phyloP scores from a whole-genome alignment of 495 filamentous ascomycete species.

The Jackrogersella minutella region DNA sequence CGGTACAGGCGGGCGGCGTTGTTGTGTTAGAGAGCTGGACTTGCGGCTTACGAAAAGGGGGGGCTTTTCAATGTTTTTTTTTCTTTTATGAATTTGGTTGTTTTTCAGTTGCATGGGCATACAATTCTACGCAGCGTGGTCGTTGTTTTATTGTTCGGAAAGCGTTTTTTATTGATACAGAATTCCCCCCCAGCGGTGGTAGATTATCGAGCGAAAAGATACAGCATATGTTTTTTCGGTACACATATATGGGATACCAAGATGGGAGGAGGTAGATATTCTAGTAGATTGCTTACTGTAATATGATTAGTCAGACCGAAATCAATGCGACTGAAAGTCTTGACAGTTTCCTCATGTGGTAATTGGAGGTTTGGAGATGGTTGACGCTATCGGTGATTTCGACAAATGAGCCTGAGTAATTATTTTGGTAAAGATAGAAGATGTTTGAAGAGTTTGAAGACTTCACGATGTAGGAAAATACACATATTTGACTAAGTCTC shows the following conservation, averaged over 20 bases:
- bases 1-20: slow-evolving; percentile 32
- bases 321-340: slow-evolving; percentile 6
- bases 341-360: background rate
- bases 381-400: background rate
- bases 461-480: too few species aligned
- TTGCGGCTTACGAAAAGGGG: slow-evolving; percentile 24
- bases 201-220: slow-evolving; percentile 1
- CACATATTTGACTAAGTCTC: too few species aligned
- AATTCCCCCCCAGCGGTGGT: background rate
- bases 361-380: slow-evolving; percentile 6
- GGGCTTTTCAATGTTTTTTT: background rate
- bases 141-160: background rate
- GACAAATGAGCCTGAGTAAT: too few species aligned
- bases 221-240: too few species aligned
- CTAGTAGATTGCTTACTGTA: slow-evolving; percentile 39
- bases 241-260: too few species aligned
- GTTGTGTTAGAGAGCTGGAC: slow-evolving; percentile 34
- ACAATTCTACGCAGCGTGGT: slow-evolving; percentile 19
- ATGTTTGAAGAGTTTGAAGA: too few species aligned
- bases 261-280: slow-evolving; percentile 6
- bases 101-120: slow-evolving; percentile 12
- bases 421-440: too few species aligned
- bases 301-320: slow-evolving; percentile 4
- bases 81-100: background rate
- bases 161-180: background rate